Evolutionary conservation across 139 green algal genomes (phyloP).

Genomic region (Volvox africanus): DNA sequence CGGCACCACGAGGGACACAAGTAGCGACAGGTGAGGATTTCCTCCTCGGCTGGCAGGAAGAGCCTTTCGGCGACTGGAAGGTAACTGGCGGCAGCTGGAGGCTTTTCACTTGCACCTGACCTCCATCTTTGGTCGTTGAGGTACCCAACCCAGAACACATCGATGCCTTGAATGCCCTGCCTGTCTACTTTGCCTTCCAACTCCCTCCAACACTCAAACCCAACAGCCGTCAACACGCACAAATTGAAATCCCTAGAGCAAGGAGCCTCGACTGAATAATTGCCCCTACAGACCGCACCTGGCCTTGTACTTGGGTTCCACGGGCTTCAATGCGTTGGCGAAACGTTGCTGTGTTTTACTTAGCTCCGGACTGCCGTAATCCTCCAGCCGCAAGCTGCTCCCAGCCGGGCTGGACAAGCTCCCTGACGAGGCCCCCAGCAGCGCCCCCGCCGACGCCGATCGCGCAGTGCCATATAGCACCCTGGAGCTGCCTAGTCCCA

Average conservation of each 20-base stretch:
- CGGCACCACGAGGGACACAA: too few species aligned
- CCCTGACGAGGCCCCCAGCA: background rate
- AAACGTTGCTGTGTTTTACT: constrained; percentile 37
- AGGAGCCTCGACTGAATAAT: too few species aligned
- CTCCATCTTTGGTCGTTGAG: too few species aligned
- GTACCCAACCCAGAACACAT: too few species aligned
- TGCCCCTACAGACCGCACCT: background rate
- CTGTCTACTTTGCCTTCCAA: background rate
- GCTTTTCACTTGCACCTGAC: too few species aligned
- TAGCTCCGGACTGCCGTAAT: constrained; percentile 47
- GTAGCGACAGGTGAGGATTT: too few species aligned
- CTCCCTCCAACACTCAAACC: background rate
- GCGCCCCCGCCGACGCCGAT: constrained; percentile 8
- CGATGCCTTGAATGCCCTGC: too few species aligned
- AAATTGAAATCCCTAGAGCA: too few species aligned
- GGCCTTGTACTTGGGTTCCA: constrained; percentile 24
- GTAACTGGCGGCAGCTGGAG: too few species aligned
- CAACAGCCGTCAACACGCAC: background rate
- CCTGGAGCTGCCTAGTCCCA: constrained; percentile 14
- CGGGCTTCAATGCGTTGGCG: background rate
- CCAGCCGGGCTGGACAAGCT: background rate
- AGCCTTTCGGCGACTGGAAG: too few species aligned
- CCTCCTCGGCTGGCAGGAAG: too few species aligned
- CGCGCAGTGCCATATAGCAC: constrained; percentile 48
- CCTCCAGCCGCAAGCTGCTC: background rate